These are phyloP conservation scores for Yamadazyma oceani DNA, from an alignment of 1,139 yeast species.

Conservation along the genomic window DNA sequence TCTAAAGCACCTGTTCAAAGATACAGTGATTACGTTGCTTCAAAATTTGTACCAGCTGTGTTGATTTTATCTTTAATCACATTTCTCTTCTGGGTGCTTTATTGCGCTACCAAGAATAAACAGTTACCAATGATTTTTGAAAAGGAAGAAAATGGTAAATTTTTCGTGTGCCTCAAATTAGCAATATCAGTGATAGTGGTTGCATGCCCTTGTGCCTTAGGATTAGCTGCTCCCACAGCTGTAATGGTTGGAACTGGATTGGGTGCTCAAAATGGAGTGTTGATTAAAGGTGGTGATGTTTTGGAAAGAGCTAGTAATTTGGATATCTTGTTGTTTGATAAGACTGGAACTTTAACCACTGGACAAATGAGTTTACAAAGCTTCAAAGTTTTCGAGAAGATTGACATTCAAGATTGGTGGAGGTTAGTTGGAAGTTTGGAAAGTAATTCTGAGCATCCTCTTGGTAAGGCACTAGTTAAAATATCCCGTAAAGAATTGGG, in stretches of 20 bases:
- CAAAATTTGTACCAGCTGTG: slow-evolving; percentile 81
- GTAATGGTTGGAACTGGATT: slow-evolving; percentile 98
- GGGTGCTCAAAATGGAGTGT: slow-evolving; percentile 86
- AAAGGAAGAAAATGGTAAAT: slow-evolving; percentile 54
- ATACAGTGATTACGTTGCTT: slow-evolving; percentile 81
- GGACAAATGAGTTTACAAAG: slow-evolving; percentile 67
- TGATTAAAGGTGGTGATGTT: slow-evolving; percentile 91
- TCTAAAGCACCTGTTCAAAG: slow-evolving; percentile 89
- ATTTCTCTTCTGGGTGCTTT: slow-evolving; percentile 63
- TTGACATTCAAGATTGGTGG: slow-evolving; percentile 46
- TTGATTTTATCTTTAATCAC: slow-evolving; percentile 62
- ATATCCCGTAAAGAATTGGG: slow-evolving; percentile 28
- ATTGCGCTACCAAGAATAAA: slow-evolving; percentile 32
- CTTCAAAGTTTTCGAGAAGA: slow-evolving; percentile 14
- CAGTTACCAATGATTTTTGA: slow-evolving; percentile 55
- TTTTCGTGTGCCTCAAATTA: slow-evolving; percentile 70
- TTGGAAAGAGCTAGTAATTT: slow-evolving; percentile 72
- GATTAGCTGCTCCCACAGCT: slow-evolving; percentile 97
- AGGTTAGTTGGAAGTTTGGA: slow-evolving; percentile 64
- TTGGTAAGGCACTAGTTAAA: slow-evolving; percentile 65
- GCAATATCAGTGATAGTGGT: slow-evolving; percentile 95
- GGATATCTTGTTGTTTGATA: slow-evolving; percentile 79
- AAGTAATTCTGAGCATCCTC: slow-evolving; percentile 80
- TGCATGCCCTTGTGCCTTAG: slow-evolving; percentile 98
- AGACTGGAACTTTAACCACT: slow-evolving; percentile 91